Base-by-base conservation (phyloP, 139 green algal genomes). In the Ettlia oleoabundans region DNA sequence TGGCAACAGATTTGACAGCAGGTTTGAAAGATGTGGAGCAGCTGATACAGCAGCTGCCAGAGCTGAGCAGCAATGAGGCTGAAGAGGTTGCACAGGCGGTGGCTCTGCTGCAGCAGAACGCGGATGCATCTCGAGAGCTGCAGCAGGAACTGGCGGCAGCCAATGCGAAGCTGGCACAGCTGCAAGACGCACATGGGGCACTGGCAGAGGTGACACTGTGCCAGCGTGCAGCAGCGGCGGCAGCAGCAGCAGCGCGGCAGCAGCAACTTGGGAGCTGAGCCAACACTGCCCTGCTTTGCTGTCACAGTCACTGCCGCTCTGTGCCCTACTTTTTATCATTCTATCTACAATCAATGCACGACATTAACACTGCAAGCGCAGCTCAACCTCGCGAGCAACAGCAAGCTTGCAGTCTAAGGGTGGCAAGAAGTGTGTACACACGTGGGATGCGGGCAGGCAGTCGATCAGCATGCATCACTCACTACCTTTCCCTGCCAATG, bases 31-130 rank as follows among this genome's bases (percentile, higher is more conserved):
- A 70, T 24, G 42, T 80, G 33, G 41, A 85, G 26, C 21, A 15
- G 4, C 47, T 75, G 15, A 80, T 85, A 10, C 61, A 67, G 35
- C 71, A 55, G 61, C 61, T 85, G 72, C 80, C 80, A 13, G 41
- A 28, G 4, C 41, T 26, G 33, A n/a, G 47, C 33, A 32, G 21
- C 32, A 80, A 8, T 10, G 80, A 81, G 67, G 62, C 41, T 0
- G 40, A 72, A 35, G 63, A 85, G 30, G 58, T 85, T 47, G 41
- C 43, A 6, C 24, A 68, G 73, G 73, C 73, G 8, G 80, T 80
- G 58, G 22, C 6, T 30, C 80, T 85, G 40, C 63, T 78, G 47
- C 80, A 62, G 80, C 61, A 85, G 55, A 80, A 85, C 33, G 67
- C 66, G 24, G 43, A 68, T 21, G 73, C 71, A 10, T 33, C 81